These are phyloP conservation scores for Hydrangea macrophylla DNA, from an alignment of 148 eudicot genomes.

Conservation along the genomic window DNA sequence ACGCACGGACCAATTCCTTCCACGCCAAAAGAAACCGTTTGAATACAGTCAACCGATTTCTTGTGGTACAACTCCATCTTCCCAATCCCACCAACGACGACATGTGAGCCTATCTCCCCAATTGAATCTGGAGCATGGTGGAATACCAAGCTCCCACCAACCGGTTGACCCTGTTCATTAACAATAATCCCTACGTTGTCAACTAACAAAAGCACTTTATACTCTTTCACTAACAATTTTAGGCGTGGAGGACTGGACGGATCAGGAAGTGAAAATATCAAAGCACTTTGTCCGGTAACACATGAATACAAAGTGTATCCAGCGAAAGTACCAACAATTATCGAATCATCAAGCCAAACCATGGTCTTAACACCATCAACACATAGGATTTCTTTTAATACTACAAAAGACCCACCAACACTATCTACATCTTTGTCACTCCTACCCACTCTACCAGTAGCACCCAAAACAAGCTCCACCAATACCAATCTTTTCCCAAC, in stretches of 20 bases:
- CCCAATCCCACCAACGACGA: constrained; percentile 52
- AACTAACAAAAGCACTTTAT: constrained; percentile 68
- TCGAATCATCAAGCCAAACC: constrained; percentile 79
- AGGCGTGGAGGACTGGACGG: constrained; percentile 45
- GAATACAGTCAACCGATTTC: constrained; percentile 65
- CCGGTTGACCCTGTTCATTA: constrained; percentile 77
- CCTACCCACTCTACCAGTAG: constrained; percentile 14
- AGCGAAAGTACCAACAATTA: constrained; percentile 58
- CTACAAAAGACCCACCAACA: constrained; percentile 39
- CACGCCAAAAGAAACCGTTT: constrained; percentile 51
- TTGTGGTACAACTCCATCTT: constrained; percentile 80
- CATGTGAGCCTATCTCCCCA: constrained; percentile 58
- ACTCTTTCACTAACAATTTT: constrained; percentile 60
- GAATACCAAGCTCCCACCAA: constrained; percentile 91
- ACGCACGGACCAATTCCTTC: constrained; percentile 42
- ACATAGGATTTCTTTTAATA: constrained; percentile 70
- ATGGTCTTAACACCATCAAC: constrained; percentile 59
- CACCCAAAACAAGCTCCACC: constrained; percentile 42
- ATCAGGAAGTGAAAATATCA: constrained; percentile 83
- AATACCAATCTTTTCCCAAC: constrained; percentile 54
- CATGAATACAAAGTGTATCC: constrained; percentile 84
- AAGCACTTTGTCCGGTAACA: constrained; percentile 45
- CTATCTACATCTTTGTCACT: neutral
- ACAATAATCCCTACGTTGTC: constrained; percentile 83
- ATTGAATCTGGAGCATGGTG: constrained; percentile 63